Percentiles rank a stretch among this genome's conserved stretches.
phyloP scores from a whole-genome alignment of 2,329 filamentous ascomycete species.

The Alternaria ethzedia region DNA sequence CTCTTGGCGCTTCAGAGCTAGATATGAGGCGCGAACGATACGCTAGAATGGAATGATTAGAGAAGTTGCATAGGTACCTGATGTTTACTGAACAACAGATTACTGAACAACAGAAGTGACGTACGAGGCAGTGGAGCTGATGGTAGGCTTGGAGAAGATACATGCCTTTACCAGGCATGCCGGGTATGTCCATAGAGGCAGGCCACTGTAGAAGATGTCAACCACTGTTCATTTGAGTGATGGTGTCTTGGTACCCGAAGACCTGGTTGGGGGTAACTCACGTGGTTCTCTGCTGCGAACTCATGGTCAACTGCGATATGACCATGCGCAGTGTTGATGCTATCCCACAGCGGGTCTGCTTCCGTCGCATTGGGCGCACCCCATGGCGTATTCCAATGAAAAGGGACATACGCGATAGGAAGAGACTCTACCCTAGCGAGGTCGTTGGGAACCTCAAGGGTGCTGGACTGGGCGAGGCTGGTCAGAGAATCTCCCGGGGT shows the following conservation, averaged over 20 bases:
- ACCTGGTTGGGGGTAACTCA: conserved; percentile 4
- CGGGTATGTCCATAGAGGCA: conserved; percentile 5
- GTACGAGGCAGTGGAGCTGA: conserved; percentile 25
- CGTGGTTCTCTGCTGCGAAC: conserved; percentile 22
- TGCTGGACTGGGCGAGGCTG: not conserved
- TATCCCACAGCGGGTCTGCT: conserved; percentile 30
- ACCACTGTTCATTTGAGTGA: not conserved
- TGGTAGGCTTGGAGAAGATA: conserved; percentile 27
- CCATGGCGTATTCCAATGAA: conserved; percentile 11
- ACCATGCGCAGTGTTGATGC: conserved; percentile 33
- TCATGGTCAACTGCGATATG: conserved; percentile 34
- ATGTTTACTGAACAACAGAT: not conserved
- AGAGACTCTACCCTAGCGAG: conserved; percentile 5
- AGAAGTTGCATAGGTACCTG: not conserved
- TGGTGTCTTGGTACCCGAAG: not conserved
- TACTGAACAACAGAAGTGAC: not conserved
- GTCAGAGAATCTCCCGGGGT: not conserved
- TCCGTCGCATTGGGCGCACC: conserved; percentile 15
- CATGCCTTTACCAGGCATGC: conserved; percentile 9
- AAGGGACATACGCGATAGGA: conserved; percentile 1
- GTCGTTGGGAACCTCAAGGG: not conserved
- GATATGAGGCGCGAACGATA: conserved; percentile 5
- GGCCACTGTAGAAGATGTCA: conserved; percentile 3
- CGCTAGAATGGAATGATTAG: not conserved
- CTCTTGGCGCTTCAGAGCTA: conserved; percentile 1